phyloP scores from a whole-genome alignment of 371 early-diverging fungal genomes.

The Lichtheimia ramosa region DNA sequence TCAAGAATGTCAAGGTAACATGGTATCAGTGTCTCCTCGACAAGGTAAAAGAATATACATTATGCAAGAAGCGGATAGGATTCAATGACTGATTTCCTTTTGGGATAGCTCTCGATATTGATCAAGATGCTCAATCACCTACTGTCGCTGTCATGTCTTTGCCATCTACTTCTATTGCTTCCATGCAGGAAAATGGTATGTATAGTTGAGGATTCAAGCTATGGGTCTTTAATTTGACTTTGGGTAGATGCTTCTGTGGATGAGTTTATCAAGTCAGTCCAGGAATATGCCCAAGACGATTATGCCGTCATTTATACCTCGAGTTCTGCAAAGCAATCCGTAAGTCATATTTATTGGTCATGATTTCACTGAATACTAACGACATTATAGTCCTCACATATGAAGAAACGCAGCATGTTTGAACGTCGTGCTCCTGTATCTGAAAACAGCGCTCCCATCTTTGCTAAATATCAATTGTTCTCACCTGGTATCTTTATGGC shows the following conservation, averaged over 20 bases:
- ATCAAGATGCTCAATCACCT: constrained; percentile 6
- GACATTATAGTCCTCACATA: constrained; percentile 3
- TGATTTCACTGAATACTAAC: neutral
- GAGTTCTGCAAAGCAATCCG: constrained; percentile 31
- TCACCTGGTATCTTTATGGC: constrained; percentile 52
- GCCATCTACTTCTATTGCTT: constrained; percentile 19
- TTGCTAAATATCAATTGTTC: constrained; percentile 51
- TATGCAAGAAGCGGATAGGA: no score
- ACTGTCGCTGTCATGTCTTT: constrained; percentile 20
- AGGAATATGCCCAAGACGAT: constrained; percentile 29
- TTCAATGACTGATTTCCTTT: no score
- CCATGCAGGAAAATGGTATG: constrained; percentile 39
- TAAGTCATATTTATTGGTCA: constrained; percentile 3
- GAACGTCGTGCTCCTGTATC: constrained; percentile 32
- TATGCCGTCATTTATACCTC: constrained; percentile 52
- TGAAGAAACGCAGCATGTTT: constrained; percentile 16
- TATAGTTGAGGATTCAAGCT: no score
- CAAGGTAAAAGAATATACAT: neutral
- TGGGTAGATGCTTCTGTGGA: constrained; percentile 33
- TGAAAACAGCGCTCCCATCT: constrained; percentile 31
- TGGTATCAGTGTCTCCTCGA: neutral
- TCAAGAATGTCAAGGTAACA: constrained; percentile 27
- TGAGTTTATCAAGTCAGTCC: constrained; percentile 24
- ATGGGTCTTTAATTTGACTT: neutral
- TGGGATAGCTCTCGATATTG: neutral